Conservation (phyloP, 2,329 filamentous ascomycete species). For the Aspergillus japonicus region DNA sequence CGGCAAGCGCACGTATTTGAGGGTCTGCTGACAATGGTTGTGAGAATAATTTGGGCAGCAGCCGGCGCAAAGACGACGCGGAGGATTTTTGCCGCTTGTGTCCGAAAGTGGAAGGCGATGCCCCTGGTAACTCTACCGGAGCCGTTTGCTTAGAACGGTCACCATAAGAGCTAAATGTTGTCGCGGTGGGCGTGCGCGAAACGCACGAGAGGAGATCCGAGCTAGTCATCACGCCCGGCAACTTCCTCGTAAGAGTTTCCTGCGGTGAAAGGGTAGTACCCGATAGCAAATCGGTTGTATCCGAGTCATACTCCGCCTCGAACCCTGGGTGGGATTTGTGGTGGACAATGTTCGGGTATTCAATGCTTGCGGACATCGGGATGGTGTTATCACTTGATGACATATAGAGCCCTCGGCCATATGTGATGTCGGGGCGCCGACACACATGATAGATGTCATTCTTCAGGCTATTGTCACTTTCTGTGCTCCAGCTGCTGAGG, state of each 20-base stretch:
- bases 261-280: conserved; percentile 28
- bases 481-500: conserved; percentile 34
- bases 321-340: conserved; percentile 32
- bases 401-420: conserved; percentile 25
- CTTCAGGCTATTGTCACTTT: conserved; percentile 38
- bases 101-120: conserved; percentile 13
- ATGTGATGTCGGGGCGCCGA: conserved; percentile 35
- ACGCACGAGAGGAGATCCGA: conserved; percentile 26
- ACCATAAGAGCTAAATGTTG: conserved; percentile 24
- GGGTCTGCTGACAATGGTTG: conserved; percentile 37
- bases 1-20: conserved; percentile 36
- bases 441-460: conserved; percentile 40
- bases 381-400: conserved; percentile 19
- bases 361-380: conserved; percentile 33
- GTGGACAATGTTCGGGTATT: conserved; percentile 31
- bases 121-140: conserved; percentile 22
- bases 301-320: conserved; percentile 28
- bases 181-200: conserved; percentile 33
- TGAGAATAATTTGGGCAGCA: conserved; percentile 33
- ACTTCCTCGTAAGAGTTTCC: conserved; percentile 17
- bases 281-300: conserved; percentile 31
- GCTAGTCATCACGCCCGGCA: conserved; percentile 18
- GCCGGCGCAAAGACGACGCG: conserved; percentile 33
- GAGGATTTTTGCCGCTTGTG: conserved; percentile 37
- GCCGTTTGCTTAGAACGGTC: conserved; percentile 18